These are phyloP conservation scores for Hyaloperonospora brassicae DNA, from an alignment of 352 stramenopile genomes.

Conservation along the genomic window DNA sequence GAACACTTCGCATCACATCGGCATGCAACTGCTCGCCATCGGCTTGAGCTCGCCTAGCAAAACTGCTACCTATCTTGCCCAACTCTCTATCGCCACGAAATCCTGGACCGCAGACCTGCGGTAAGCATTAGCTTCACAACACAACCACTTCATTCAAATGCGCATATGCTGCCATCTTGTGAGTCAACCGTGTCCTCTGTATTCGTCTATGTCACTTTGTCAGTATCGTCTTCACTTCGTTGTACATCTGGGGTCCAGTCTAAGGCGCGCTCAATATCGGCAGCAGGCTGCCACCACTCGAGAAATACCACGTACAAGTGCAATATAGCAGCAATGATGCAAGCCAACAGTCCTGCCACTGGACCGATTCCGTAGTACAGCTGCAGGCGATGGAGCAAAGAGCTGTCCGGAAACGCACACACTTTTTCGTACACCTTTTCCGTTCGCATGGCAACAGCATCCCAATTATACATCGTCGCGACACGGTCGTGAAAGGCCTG, in stretches of 20 bases:
- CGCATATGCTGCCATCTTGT: neutral
- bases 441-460: conserved; percentile 71
- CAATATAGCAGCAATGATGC: conserved; percentile 50
- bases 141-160: no score
- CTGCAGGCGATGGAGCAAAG: conserved; percentile 52
- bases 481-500: conserved; percentile 74
- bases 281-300: conserved; percentile 45
- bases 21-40: no score
- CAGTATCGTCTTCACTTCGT: conserved; percentile 1
- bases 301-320: conserved; percentile 54
- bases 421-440: conserved; percentile 72
- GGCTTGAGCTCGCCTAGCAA: no score
- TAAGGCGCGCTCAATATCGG: conserved; percentile 51
- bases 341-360: conserved; percentile 53
- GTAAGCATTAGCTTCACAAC: no score
- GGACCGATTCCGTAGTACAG: conserved; percentile 64
- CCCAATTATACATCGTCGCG: conserved; percentile 87
- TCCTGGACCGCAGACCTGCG: no score
- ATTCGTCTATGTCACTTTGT: neutral
- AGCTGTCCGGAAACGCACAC: conserved; percentile 31
- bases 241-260: conserved; percentile 31
- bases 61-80: no score
- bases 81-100: no score
- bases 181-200: conserved; percentile 1
- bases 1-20: no score